Evolutionary conservation across 805 yeast genomes (phyloP).

Genomic region (Metschnikowia similis): DNA sequence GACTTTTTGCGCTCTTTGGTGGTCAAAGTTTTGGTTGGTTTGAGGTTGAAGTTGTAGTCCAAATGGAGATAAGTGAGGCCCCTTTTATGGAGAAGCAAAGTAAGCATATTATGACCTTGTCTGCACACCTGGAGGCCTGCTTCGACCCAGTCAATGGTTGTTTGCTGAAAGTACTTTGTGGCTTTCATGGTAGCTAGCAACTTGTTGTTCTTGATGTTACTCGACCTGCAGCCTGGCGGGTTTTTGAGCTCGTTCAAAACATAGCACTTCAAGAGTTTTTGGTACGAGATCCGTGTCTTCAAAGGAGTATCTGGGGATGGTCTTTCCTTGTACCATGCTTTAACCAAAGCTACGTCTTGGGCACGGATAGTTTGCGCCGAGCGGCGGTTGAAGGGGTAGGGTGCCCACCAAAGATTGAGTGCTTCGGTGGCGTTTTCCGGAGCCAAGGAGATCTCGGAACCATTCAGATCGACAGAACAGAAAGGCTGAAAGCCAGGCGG

Average conservation of each 20-base stretch:
- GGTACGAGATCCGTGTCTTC: slow-evolving; percentile 84
- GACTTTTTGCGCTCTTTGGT: slow-evolving; percentile 96
- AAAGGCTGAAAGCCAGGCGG: slow-evolving; percentile 49
- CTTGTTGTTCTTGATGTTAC: slow-evolving; percentile 48
- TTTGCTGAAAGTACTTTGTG: slow-evolving; percentile 87
- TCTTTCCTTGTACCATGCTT: slow-evolving; percentile 74
- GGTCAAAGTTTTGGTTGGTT: slow-evolving; percentile 93
- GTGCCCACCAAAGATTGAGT: slow-evolving; percentile 70
- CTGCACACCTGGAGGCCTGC: slow-evolving; percentile 92
- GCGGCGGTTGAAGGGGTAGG: slow-evolving; percentile 77
- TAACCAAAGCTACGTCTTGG: slow-evolving; percentile 82
- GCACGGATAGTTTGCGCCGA: slow-evolving; percentile 74
- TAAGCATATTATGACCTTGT: slow-evolving; percentile 93
- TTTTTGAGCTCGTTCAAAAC: slow-evolving; percentile 70
- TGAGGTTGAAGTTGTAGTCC: slow-evolving; percentile 91
- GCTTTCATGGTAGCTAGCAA: slow-evolving; percentile 62
- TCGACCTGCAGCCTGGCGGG: slow-evolving; percentile 28
- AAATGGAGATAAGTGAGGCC: slow-evolving; percentile 90
- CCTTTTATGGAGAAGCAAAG: slow-evolving; percentile 80
- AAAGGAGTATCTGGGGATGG: slow-evolving; percentile 60
- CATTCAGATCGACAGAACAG: slow-evolving; percentile 23
- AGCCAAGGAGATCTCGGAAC: slow-evolving; percentile 17
- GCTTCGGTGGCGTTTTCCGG: slow-evolving; percentile 50
- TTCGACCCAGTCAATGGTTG: slow-evolving; percentile 96
- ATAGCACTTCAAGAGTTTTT: slow-evolving; percentile 73